These are phyloP conservation scores for Backusella morwellensis DNA, from an alignment of 192 early-diverging fungal genomes.

Conservation along the genomic window DNA sequence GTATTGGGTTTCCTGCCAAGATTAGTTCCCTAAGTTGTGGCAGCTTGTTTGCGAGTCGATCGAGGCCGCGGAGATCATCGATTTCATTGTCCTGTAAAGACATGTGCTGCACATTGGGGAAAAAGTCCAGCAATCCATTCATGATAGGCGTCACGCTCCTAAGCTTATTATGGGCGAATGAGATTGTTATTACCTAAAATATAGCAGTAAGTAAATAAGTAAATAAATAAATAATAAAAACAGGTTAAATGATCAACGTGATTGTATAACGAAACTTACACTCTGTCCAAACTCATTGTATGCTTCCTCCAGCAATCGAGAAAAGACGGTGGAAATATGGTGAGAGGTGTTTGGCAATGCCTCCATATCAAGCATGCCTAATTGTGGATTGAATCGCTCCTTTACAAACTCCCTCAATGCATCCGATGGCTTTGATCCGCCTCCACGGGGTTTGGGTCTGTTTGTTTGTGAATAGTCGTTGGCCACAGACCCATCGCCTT, in stretches of 20 bases:
- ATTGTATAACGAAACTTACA: not conserved
- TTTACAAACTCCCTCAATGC: slow-evolving; percentile 20
- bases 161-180: slow-evolving; percentile 38
- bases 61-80: slow-evolving; percentile 27
- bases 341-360: slow-evolving; percentile 14
- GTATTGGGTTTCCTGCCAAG: slow-evolving; percentile 40
- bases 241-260: not conserved
- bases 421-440: not conserved
- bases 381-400: slow-evolving; percentile 15
- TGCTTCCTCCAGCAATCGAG: slow-evolving; percentile 1
- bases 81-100: slow-evolving; percentile 48
- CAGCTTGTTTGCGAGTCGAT: slow-evolving; percentile 32
- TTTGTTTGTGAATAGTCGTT: not conserved
- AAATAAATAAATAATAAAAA: too few species aligned
- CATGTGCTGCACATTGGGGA: slow-evolving; percentile 39
- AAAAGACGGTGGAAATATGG: not conserved
- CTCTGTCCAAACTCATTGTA: slow-evolving; percentile 9
- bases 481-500: not conserved
- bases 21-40: slow-evolving; percentile 36
- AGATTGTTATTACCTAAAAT: slow-evolving; percentile 38
- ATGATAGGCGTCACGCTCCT: slow-evolving; percentile 26
- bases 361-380: slow-evolving; percentile 24
- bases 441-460: not conserved
- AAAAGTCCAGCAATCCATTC: slow-evolving; percentile 22
- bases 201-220: not conserved